Evolutionary conservation across 805 yeast genomes (phyloP).

Genomic region (Suhomyces sp.): DNA sequence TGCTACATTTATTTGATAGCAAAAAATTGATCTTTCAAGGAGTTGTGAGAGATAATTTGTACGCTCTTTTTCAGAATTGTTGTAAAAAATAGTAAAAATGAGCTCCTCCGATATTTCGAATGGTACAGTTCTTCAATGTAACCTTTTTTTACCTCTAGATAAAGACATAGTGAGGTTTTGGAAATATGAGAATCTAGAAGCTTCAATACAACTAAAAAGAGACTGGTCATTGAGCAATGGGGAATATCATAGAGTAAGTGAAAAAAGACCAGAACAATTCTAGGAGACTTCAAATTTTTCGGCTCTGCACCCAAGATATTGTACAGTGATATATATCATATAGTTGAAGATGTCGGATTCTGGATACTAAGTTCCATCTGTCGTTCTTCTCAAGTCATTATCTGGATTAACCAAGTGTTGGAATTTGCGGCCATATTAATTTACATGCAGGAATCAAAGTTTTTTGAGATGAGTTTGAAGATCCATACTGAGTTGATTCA

Average conservation of each 20-base stretch:
- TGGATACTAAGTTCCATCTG: neutral
- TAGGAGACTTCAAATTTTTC: no score
- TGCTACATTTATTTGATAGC: neutral
- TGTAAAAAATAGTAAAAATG: neutral
- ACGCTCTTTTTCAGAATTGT: neutral
- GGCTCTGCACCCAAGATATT: neutral
- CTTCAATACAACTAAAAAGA: neutral
- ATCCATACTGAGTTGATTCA: neutral
- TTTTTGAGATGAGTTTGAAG: constrained; percentile 2
- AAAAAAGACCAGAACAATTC: no score
- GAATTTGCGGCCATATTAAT: neutral
- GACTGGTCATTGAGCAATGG: neutral
- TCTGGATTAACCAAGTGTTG: neutral
- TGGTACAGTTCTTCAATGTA: no score
- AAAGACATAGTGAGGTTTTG: neutral
- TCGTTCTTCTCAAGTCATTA: neutral
- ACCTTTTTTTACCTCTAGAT: neutral
- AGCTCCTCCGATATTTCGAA: neutral
- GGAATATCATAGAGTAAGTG: neutral
- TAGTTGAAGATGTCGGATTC: neutral
- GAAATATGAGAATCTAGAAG: no score
- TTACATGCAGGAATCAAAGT: constrained; percentile 3
- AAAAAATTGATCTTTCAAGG: no score
- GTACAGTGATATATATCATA: neutral
- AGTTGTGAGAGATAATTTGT: neutral